These are phyloP conservation scores for Botryotinia calthae DNA, from an alignment of 2,329 filamentous ascomycete species.

Conservation along the genomic window DNA sequence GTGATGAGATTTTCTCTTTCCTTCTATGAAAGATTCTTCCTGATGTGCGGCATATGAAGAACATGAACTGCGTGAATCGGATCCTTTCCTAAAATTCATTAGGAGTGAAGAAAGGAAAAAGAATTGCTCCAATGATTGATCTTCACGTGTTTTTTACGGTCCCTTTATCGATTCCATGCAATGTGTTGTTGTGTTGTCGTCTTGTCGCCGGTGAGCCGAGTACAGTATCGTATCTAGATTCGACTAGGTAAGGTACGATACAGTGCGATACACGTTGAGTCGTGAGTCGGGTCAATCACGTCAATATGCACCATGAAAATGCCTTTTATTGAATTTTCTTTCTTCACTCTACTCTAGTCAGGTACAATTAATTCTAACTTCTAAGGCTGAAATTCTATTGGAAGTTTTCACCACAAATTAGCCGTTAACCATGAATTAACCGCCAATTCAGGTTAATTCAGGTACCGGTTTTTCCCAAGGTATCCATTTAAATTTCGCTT, in stretches of 20 bases:
- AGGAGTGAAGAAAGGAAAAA: neutral
- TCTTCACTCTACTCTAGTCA: neutral
- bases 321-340: neutral
- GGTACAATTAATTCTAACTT: neutral
- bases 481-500: neutral
- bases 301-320: neutral
- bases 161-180: neutral
- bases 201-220: neutral
- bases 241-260: neutral
- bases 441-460: neutral
- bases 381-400: neutral
- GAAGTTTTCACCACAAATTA: neutral
- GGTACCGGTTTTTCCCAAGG: neutral
- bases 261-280: neutral
- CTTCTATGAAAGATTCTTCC: neutral
- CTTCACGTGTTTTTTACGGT: neutral
- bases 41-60: neutral
- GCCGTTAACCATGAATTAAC: neutral
- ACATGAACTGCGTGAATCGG: neutral
- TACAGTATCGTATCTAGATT: neutral
- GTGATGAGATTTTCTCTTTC: neutral
- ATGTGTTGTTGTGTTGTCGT: neutral
- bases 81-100: neutral
- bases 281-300: neutral
- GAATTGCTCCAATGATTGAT: neutral